Base-by-base conservation (phyloP, 192 early-diverging fungal species). In the Chytriomyces sp. region DNA sequence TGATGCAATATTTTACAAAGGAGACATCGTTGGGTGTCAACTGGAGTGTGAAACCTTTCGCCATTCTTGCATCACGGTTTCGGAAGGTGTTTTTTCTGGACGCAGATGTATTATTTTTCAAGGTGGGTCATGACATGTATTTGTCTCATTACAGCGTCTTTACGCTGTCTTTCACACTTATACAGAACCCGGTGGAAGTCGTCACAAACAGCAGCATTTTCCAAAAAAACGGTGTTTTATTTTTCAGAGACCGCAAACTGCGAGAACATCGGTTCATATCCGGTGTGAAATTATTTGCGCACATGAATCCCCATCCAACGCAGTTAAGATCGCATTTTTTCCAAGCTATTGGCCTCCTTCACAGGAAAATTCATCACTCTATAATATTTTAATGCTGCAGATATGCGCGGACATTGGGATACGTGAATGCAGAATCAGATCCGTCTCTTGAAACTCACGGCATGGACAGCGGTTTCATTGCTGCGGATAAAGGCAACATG, bases 21-120 rank as follows among this genome's bases (percentile, higher is more conserved):
- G 71, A 73, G 44, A 45, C 44, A 18, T 8, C 8, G 18, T 10
- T 18, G n/a, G 20, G 26, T 9, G 18, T 6, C 7, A 9, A 43
- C 13, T 61, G 23, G 23, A 13, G 24, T 11, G 11, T 57, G 7
- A 73, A 73, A 43, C 49, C 71, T 9, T 73, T 49, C 20, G 57
- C 71, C 10, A n/a, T 62, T 20, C 45, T 73, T n/a, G 57, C 71
- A 9, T 9, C 71, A 13, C 60, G 59, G 1, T 73, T 73, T 44
- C 16, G 53, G 47, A 73, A 20, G 7, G 71, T 73, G 7, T 18
- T 73, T 1, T 73, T 45, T 44, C 61, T 73, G 71, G 71, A 73
- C 45, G 35, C 71, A 9, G 71, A 73, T 45, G 61, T 73, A 11
- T 6, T 59, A 11, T 73, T 73, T 43, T 63, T 73, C 49, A 35